Base-by-base conservation (phyloP, 345 rosid genomes). In the Populus simonii region DNA sequence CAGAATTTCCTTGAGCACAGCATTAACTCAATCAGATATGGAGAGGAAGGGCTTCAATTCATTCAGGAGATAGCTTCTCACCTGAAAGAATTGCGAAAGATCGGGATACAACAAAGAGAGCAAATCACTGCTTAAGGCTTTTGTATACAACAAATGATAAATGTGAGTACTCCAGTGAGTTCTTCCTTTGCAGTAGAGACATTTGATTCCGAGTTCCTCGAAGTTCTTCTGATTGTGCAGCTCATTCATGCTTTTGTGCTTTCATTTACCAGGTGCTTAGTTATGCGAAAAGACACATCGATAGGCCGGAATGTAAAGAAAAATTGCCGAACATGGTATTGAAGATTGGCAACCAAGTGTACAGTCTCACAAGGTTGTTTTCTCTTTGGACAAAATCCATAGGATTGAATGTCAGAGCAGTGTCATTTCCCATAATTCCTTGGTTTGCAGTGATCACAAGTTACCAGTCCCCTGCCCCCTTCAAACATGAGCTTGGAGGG, bases 51-150 rank as follows among this genome's bases (percentile, higher is more conserved):
- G 10, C 72, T 86, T 27, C 75, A 70, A 29, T 86, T 88, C 51
- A 83, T 89, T 16, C 76, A 73, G 79, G 90, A 89, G 69, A 83
- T 89, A 84, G 91, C 91, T 80, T 63, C 82, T 69, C 85, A 85
- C 55, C 74, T 88, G 72, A 84, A 82, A 74, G 88, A 78, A 73
- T 68, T 89, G 55, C 80, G 86, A 70, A 84, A 74, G 69, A 77
- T 83, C 13, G 80, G 86, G 70, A 71, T 72, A 74, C 80, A 63
- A 70, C 79, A 77, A 76, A 82, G 53, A 66, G 72, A 83, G 53
- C 76, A 81, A 66, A 71, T 68, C 55, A 78, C 81, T 79, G 55
- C 79, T 74, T 86, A 80, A 88, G 79, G 76, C 61, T 72, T 68
- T 18, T 59, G 51, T 57, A 31, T 57, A 31, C 29, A 1, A 55